Percentiles rank a stretch among this genome's conserved stretches.
Conservation (phyloP, 2,329 filamentous ascomycete genomes). For the Aspergillus puulaauensis region DNA sequence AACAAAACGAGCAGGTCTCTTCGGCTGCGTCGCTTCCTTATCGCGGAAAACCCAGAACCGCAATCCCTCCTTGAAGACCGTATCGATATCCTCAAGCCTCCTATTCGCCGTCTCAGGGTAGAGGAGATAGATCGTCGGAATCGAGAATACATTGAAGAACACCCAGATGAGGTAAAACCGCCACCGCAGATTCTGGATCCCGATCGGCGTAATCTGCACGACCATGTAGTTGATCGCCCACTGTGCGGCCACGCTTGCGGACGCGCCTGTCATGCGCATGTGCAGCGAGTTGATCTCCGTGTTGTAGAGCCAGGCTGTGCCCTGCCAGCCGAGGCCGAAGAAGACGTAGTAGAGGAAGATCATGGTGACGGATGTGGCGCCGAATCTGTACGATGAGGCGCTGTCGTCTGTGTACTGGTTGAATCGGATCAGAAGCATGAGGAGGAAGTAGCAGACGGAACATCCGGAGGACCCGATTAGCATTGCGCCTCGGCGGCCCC, state of each 20-base stretch:
- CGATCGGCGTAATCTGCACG: conserved; percentile 46
- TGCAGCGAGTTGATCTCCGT: conserved; percentile 50
- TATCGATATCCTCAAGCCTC: too few relatives aligned
- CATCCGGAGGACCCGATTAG: conserved; percentile 54
- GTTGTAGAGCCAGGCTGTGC: conserved; percentile 36
- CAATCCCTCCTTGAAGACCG: too few relatives aligned
- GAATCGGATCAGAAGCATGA: conserved; percentile 51
- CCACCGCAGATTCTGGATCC: conserved; percentile 31
- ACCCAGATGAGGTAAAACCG: not conserved
- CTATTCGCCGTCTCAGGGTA: too few relatives aligned
- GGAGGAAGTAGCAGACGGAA: conserved; percentile 51
- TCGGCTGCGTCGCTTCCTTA: too few relatives aligned
- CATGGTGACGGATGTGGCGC: conserved; percentile 45
- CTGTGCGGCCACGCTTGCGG: conserved; percentile 20
- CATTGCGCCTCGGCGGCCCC: conserved; percentile 58
- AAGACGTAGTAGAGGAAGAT: conserved; percentile 55
- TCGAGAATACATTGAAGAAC: too few relatives aligned
- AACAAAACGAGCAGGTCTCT: too few relatives aligned
- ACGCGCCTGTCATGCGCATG: conserved; percentile 49
- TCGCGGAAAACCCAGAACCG: too few relatives aligned
- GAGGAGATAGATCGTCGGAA: too few relatives aligned
- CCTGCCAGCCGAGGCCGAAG: conserved; percentile 48
- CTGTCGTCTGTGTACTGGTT: too few relatives aligned
- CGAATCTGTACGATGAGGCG: not conserved
- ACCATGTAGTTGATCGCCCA: conserved; percentile 28